Evolutionary conservation across 2,329 filamentous ascomycete genomes (phyloP), one percentile per base, ranked within the genome.

Genomic region (Fusarium scirpi): DNA sequence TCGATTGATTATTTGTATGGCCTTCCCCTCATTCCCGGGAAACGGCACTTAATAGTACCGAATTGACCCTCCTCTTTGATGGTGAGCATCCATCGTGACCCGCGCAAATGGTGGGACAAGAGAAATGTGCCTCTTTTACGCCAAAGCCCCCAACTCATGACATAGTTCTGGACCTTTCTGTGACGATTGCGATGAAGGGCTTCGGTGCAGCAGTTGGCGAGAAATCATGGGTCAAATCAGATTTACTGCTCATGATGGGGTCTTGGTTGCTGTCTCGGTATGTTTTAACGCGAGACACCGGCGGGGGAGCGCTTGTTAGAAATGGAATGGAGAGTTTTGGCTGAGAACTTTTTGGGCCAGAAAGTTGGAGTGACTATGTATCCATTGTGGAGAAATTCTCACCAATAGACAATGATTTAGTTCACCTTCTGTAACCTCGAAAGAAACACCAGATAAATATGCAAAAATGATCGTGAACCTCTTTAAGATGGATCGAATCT

Each of bases 241-340:
- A 65, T 52, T 44, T 53, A 38, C 44, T 44, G n/a, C 13, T 29
- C 38, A 49, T 62, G 46, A 61, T 63, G 60, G 60, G 30, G 56
- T 65, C 45, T 49, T 29, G 30, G 24, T 57, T 30, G 32, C 20
- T 49, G 51, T 60, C 74, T 76, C 74, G 74, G 74, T 34, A 43
- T 60, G 27, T 44, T 74, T 75, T 76, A 43, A 65, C 62, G 70
- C 74, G 74, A 75, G 57, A 46, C 65, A 45, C 73, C 71, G 71
- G 70, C 62, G 72, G 70, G 59, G 70, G 57, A 61, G 18, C 47
- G 16, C n/a, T 12, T 38, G 27, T 30, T 48, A 57, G 52, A 64
- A 64, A 30, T 43, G 34, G 48, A 18, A 38, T n/a, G 34, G 46
- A 58, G 44, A 61, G 11, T 53, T 57, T 45, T 54, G 22, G 30